Conservation (phyloP, 352 stramenopile genomes). For the Globisporangium orthogonon region DNA sequence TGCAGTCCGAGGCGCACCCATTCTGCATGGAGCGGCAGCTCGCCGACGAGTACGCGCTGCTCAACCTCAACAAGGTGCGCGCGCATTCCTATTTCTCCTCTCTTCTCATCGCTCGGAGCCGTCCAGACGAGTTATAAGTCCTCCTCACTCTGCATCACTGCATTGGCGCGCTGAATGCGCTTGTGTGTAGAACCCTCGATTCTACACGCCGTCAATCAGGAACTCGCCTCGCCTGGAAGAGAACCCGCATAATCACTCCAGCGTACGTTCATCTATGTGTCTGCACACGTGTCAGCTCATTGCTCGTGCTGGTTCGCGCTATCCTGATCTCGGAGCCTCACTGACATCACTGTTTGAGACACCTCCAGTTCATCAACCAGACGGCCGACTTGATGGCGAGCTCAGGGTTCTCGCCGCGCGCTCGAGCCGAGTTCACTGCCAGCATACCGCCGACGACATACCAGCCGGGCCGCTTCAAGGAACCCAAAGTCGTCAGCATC, state of each 20-base stretch:
- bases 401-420: slow-evolving; percentile 37
- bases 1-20: slow-evolving; percentile 58
- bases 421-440: slow-evolving; percentile 46
- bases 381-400: slow-evolving; percentile 49
- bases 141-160: background rate
- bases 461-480: slow-evolving; percentile 28
- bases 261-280: slow-evolving; percentile 24
- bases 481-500: slow-evolving; percentile 45
- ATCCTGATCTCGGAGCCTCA: too few relatives aligned
- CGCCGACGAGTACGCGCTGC: slow-evolving; percentile 62
- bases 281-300: too few relatives aligned
- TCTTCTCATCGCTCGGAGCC: too few relatives aligned
- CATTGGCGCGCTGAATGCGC: background rate
- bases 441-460: slow-evolving; percentile 32
- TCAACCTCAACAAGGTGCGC: slow-evolving; percentile 80
- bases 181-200: slow-evolving; percentile 50
- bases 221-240: slow-evolving; percentile 33
- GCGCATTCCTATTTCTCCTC: too few relatives aligned
- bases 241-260: slow-evolving; percentile 75
- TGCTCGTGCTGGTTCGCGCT: background rate
- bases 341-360: too few relatives aligned
- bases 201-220: slow-evolving; percentile 53
- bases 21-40: slow-evolving; percentile 71
- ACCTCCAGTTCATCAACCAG: slow-evolving; percentile 61
- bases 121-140: too few relatives aligned